Conservation (phyloP, 2,329 filamentous ascomycete genomes). For the Colletotrichum musicola region DNA sequence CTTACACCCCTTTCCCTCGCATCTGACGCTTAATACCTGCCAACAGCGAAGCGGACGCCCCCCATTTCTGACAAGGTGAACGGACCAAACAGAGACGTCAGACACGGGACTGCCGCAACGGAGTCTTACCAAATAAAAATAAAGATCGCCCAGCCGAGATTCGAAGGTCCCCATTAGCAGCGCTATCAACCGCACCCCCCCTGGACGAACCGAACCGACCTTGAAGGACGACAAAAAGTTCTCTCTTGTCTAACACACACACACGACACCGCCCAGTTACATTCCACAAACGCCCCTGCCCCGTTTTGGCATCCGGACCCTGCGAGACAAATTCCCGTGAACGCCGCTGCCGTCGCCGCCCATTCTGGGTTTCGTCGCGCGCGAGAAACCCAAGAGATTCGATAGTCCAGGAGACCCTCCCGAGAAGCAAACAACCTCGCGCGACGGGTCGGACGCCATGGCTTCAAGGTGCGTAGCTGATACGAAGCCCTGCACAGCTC, state of each 20-base stretch:
- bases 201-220: slow-evolving; percentile 16
- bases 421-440: not conserved
- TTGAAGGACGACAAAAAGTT: slow-evolving; percentile 3
- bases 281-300: not conserved
- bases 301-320: not conserved
- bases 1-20: slow-evolving; percentile 22
- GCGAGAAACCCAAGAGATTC: not conserved
- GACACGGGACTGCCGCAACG: slow-evolving; percentile 27
- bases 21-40: not conserved
- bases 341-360: slow-evolving; percentile 1
- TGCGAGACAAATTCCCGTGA: not conserved
- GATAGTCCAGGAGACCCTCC: not conserved
- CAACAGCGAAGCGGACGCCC: not conserved
- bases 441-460: slow-evolving; percentile 31
- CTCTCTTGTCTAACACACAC: slow-evolving; percentile 4
- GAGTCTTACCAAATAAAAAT: slow-evolving; percentile 23
- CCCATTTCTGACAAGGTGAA: slow-evolving; percentile 12
- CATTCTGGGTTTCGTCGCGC: slow-evolving; percentile 1
- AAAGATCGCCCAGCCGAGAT: slow-evolving; percentile 36
- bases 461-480: slow-evolving; percentile 38
- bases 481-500: slow-evolving; percentile 24
- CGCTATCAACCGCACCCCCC: slow-evolving; percentile 1
- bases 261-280: too few relatives aligned
- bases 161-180: slow-evolving; percentile 3
- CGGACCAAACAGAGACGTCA: slow-evolving; percentile 26